Base-by-base conservation (phyloP, 768 basidiomycete species). In the Kwoniella dejecticola region DNA sequence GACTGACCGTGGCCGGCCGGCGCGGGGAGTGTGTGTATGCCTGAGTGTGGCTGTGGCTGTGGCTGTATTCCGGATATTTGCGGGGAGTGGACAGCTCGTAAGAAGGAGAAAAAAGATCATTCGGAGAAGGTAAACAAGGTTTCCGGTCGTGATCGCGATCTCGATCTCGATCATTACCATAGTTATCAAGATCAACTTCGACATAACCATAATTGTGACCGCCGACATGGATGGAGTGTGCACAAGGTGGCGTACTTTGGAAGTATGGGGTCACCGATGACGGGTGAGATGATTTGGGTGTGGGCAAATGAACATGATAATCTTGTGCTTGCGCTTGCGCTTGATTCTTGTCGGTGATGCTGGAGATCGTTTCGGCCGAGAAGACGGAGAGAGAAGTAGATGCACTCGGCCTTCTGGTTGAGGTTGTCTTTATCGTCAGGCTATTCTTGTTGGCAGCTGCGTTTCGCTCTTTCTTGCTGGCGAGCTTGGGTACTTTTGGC, bases 231-330 rank as follows among this genome's bases (percentile, higher is more conserved):
- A n/a, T n/a, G 41, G 6, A 42, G 11, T 12, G 5, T 19, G 6
- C 10, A 11, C 8, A 19, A n/a, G 10, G 19, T 7, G 19, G 41
- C 11, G 41, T 42, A n/a, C 17, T 42, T 8, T 6, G 19, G 10
- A 19, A 42, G 11, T 8, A 19, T 42, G 17, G 19, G 6, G 12
- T 8, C 15, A 42, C n/a, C 2, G 59, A 52, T 29, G 29, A 36
- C 4, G 26, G 50, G 21, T 45, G 41, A 15, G 17, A n/a, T 12
- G 50, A 60, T 19, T 33, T 30, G 17, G 57, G 57, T 1, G 57
- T 59, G 26, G 57, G 57, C 19, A 59, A 17, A 19, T 46, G 54
- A 12, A 56, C 23, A 17, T 42, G 7, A 19, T 42, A n/a, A 42
- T 42, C 41, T 13, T 19, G 8, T 13, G 6, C 41, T 8, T 17